These are phyloP conservation scores for Pseudocercospora macadamiae DNA, from an alignment of 2,329 filamentous ascomycete species.

Conservation along the genomic window DNA sequence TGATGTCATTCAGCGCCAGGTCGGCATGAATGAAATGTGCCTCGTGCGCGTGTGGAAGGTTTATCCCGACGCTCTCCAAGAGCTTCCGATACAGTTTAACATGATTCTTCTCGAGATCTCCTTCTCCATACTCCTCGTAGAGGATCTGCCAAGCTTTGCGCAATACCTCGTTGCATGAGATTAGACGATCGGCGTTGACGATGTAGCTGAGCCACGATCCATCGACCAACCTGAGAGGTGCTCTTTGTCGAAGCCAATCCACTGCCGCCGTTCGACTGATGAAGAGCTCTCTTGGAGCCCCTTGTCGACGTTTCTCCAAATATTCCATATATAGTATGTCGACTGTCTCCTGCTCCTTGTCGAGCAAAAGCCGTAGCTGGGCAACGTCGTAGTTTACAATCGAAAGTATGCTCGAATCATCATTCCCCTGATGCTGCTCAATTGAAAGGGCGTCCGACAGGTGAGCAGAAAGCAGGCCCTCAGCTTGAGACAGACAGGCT, in stretches of 20 bases:
- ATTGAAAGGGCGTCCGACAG: too few relatives aligned
- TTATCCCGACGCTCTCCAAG: constrained; percentile 33
- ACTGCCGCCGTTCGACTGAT: neutral
- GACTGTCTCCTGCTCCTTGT: too few relatives aligned
- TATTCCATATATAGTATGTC: too few relatives aligned
- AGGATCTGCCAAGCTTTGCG: constrained; percentile 39
- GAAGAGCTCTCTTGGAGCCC: neutral
- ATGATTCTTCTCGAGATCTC: constrained; percentile 52
- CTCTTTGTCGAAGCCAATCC: neutral
- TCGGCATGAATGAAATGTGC: neutral
- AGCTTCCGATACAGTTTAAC: constrained; percentile 43
- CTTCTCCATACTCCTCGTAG: constrained; percentile 56
- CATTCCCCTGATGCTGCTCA: too few relatives aligned
- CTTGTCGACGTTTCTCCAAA: neutral
- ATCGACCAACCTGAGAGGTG: neutral
- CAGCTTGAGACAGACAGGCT: too few relatives aligned
- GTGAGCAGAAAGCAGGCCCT: too few relatives aligned
- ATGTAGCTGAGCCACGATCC: constrained; percentile 1
- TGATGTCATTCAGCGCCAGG: neutral
- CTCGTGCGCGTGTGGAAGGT: neutral
- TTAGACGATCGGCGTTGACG: neutral
- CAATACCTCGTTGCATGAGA: neutral
- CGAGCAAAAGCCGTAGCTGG: too few relatives aligned
- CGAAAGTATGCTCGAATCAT: too few relatives aligned
- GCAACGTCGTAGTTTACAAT: too few relatives aligned